Percentiles rank a stretch among this genome's conserved stretches.
Evolutionary conservation across 192 early-diverging fungal species (phyloP).

Genomic region (Coemansia interrupta): DNA sequence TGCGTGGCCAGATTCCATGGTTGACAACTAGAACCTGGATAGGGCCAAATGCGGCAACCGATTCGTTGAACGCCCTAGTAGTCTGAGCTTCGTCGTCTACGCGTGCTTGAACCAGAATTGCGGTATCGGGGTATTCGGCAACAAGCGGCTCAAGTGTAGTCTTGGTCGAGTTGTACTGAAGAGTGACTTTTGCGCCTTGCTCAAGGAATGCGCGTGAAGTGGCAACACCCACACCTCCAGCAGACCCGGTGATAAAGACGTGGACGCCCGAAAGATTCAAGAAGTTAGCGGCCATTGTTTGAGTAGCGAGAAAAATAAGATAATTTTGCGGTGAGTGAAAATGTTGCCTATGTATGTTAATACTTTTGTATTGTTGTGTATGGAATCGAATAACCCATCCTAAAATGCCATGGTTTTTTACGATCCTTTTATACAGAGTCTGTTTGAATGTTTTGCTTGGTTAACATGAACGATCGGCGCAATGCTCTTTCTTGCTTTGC

Average conservation of each 20-base stretch:
- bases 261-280: slow-evolving; percentile 41
- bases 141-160: slow-evolving; percentile 28
- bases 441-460: too few relatives aligned
- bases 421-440: too few relatives aligned
- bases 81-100: slow-evolving; percentile 47
- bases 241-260: slow-evolving; percentile 58
- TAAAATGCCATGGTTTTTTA: too few relatives aligned
- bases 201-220: slow-evolving; percentile 49
- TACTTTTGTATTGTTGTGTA: too few relatives aligned
- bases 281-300: slow-evolving; percentile 18
- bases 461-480: too few relatives aligned
- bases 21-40: slow-evolving; percentile 53
- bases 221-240: slow-evolving; percentile 56
- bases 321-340: too few relatives aligned
- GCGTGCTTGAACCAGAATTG: slow-evolving; percentile 27
- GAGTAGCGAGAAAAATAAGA: too few relatives aligned
- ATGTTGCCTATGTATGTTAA: too few relatives aligned
- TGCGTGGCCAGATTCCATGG: slow-evolving; percentile 59
- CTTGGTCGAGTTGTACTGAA: slow-evolving; percentile 53
- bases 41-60: slow-evolving; percentile 31
- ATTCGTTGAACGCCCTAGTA: slow-evolving; percentile 6
- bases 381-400: too few relatives aligned
- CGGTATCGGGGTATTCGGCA: slow-evolving; percentile 19
- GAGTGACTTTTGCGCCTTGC: slow-evolving; percentile 49
- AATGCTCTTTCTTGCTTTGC: too few relatives aligned